phyloP scores from a whole-genome alignment of 83 land plant species.

The Diphasiastrum complanatum region DNA sequence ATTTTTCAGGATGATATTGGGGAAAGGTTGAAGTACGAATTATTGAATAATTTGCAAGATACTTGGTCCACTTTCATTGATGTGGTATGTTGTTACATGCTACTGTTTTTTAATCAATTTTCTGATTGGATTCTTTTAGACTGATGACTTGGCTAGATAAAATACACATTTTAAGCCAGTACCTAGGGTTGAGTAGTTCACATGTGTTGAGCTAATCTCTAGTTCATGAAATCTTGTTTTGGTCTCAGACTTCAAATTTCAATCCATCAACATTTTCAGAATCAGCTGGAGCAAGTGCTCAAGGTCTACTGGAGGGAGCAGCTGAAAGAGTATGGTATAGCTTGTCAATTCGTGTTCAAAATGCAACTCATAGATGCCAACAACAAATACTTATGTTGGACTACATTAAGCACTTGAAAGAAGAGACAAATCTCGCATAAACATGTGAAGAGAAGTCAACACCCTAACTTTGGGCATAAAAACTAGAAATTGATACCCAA shows the following conservation, averaged over 20 bases:
- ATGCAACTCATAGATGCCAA: no score
- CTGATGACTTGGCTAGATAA: no score
- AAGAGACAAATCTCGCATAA: no score
- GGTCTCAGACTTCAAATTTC: slow-evolving; percentile 27
- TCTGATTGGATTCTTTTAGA: no score
- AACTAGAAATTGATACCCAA: no score
- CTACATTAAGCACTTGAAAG: no score
- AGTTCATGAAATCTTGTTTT: background rate
- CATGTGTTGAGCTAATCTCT: background rate
- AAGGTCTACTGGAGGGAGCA: slow-evolving; percentile 23
- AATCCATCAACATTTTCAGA: slow-evolving; percentile 20
- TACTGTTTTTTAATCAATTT: background rate
- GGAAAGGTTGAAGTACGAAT: slow-evolving; percentile 16
- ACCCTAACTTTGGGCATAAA: no score
- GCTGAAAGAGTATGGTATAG: slow-evolving; percentile 38
- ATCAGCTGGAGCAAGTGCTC: slow-evolving; percentile 14
- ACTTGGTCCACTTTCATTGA: slow-evolving; percentile 19
- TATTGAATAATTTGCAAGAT: slow-evolving; percentile 5
- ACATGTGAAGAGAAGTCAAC: no score
- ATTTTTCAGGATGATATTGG: slow-evolving; percentile 17
- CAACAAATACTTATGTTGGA: no score
- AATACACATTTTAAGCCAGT: background rate
- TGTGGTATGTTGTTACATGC: slow-evolving; percentile 12
- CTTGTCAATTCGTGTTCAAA: no score
- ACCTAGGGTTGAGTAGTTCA: background rate